Conservation (phyloP, 805 yeast genomes). For the Isabelozyma rhagii region DNA sequence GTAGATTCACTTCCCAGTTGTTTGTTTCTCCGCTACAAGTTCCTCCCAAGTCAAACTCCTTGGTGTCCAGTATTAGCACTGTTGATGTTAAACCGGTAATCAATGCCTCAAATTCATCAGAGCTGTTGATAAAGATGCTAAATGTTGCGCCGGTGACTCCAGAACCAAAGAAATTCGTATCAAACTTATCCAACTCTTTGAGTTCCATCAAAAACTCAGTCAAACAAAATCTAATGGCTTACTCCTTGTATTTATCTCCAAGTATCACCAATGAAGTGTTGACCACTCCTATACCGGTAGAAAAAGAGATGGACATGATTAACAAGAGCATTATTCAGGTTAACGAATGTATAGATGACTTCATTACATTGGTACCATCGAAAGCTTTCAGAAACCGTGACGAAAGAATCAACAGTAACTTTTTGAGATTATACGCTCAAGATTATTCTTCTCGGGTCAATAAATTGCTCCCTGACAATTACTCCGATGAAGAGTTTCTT, state of each 20-base stretch:
- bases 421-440: conserved; percentile 47
- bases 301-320: not conserved
- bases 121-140: conserved; percentile 5
- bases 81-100: not conserved
- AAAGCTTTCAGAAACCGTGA: conserved; percentile 34
- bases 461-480: conserved; percentile 14
- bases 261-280: conserved; percentile 13
- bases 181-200: conserved; percentile 12
- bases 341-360: not conserved
- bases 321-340: not conserved
- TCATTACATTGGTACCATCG: not conserved
- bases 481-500: conserved; percentile 9
- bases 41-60: conserved; percentile 6
- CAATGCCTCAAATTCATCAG: not conserved
- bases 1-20: not conserved
- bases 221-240: conserved; percentile 2
- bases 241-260: conserved; percentile 5
- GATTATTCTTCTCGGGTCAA: conserved; percentile 41
- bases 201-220: conserved; percentile 6
- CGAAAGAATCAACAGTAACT: conserved; percentile 48
- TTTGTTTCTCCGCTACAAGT: not conserved
- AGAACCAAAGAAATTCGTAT: conserved; percentile 1
- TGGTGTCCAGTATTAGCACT: not conserved
- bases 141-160: not conserved
- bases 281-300: conserved; percentile 3